Percentiles rank a stretch among this genome's conserved stretches.
Conservation (phyloP, 495 filamentous ascomycete species). For the Tuber borchii region DNA sequence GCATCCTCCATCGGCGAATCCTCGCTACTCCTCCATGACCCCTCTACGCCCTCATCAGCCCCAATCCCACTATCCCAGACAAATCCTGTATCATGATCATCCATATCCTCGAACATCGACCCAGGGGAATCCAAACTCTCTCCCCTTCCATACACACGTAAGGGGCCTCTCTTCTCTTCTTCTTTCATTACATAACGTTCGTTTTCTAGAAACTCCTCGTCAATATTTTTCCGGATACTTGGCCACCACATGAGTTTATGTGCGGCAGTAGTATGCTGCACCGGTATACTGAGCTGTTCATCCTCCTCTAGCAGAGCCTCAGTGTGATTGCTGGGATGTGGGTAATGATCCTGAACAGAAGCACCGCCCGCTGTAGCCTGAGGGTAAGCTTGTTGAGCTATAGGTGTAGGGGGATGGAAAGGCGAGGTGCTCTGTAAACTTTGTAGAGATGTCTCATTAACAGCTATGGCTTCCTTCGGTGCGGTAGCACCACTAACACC, state of each 20-base stretch:
- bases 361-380: conserved; percentile 7
- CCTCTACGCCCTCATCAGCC: conserved; percentile 27
- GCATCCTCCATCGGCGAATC: conserved; percentile 32
- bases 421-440: conserved; percentile 1
- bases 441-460: conserved; percentile 15
- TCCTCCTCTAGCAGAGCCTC: conserved; percentile 39
- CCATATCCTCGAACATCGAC: conserved; percentile 34
- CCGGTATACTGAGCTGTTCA: conserved; percentile 52
- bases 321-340: conserved; percentile 19
- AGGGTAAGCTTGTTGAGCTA: not conserved
- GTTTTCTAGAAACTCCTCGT: conserved; percentile 40
- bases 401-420: not conserved
- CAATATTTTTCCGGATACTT: conserved; percentile 50
- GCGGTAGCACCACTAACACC: not conserved
- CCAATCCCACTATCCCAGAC: conserved; percentile 39
- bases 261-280: conserved; percentile 63
- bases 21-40: conserved; percentile 18
- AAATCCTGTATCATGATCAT: conserved; percentile 29
- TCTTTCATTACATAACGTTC: conserved; percentile 53
- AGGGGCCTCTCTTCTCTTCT: conserved; percentile 68
- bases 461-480: conserved; percentile 25
- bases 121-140: conserved; percentile 55
- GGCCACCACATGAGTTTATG: conserved; percentile 62
- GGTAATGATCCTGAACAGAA: conserved; percentile 9
- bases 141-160: conserved; percentile 71